Evolutionary conservation across 352 stramenopile species (phyloP), one percentile per base, ranked within the genome.

Genomic region (Globisporangium parvum): DNA sequence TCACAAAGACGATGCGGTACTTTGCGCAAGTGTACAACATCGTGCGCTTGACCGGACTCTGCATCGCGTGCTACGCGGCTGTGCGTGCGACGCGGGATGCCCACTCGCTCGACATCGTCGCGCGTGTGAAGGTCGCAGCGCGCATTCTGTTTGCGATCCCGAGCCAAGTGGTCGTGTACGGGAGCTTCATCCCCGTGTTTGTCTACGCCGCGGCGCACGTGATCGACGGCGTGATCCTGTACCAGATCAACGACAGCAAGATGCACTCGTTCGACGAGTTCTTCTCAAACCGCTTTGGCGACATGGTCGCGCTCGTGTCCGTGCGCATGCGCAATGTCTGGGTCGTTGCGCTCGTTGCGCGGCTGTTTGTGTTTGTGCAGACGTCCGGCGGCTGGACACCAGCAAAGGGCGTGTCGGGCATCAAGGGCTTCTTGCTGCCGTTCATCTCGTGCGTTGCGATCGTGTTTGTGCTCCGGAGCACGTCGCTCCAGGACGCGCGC

Each of bases 291-390:
- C 63, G 49, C n/a, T 70, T 83, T 26, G 57, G 45, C 3, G 50
- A 70, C 18, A 70, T 80, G 56, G 62, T 72, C 10, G 52, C 59
- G 26, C 64, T 74, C 60, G 41, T 83, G 12, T 60, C 66, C 4
- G 70, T 83, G 49, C 70, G 75, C 44, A 83, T 83, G 73, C 70
- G 73, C 50, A 75, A 60, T 26, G 51, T 80, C 21, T 83, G 73
- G 73, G 52, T 83, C 21, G 58, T 83, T 40, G 73, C 69, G 6
- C 42, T 83, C 42, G 37, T 80, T 15, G 69, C 72, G 39, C 66
- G 73, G 10, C 53, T 75, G 45, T 67, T 74, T 52, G 66, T 74
- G 28, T 67, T 83, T 50, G 44, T 83, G 6, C 70, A 78, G 48
- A 83, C 73, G 23, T 80, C 70, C 20, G 73, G 70, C 31, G 68